These are phyloP conservation scores for Penicillium robsamsonii DNA, from an alignment of 495 filamentous ascomycete genomes.

Conservation along the genomic window DNA sequence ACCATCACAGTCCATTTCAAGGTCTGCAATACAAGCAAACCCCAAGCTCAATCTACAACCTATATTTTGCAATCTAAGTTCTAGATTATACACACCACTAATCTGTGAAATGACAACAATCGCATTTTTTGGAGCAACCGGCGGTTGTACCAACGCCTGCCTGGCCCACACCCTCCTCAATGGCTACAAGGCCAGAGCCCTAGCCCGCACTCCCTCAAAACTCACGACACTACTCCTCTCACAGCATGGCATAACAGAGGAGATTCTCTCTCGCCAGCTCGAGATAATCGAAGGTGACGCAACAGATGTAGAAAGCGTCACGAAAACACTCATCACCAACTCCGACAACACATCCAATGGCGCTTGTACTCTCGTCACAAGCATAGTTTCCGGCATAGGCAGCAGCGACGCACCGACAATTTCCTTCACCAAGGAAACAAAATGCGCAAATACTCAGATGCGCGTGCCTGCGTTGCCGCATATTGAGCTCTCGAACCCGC, in stretches of 20 bases:
- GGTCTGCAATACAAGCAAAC: background rate
- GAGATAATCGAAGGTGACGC: slow-evolving; percentile 48
- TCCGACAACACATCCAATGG: slow-evolving; percentile 7
- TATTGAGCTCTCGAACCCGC: slow-evolving; percentile 24
- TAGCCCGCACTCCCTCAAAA: slow-evolving; percentile 58
- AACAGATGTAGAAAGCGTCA: slow-evolving; percentile 37
- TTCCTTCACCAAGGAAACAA: slow-evolving; percentile 14
- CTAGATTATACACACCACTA: background rate
- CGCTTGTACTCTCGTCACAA: slow-evolving; percentile 21
- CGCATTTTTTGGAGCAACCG: slow-evolving; percentile 49
- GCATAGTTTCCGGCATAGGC: slow-evolving; percentile 51
- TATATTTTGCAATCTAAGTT: background rate
- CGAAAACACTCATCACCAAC: slow-evolving; percentile 22
- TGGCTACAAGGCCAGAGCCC: slow-evolving; percentile 42
- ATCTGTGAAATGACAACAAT: slow-evolving; percentile 20
- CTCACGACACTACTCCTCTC: slow-evolving; percentile 43
- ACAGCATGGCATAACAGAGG: slow-evolving; percentile 32
- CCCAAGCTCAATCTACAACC: background rate
- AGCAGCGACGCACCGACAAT: slow-evolving; percentile 17
- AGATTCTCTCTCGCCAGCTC: slow-evolving; percentile 36
- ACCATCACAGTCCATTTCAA: background rate
- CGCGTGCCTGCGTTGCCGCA: slow-evolving; percentile 18
- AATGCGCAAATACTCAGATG: slow-evolving; percentile 18
- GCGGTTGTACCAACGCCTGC: slow-evolving; percentile 41
- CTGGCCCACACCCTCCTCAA: slow-evolving; percentile 46